These are phyloP conservation scores for Closterium sp. DNA, from an alignment of 139 green algal species.

Conservation along the genomic window DNA sequence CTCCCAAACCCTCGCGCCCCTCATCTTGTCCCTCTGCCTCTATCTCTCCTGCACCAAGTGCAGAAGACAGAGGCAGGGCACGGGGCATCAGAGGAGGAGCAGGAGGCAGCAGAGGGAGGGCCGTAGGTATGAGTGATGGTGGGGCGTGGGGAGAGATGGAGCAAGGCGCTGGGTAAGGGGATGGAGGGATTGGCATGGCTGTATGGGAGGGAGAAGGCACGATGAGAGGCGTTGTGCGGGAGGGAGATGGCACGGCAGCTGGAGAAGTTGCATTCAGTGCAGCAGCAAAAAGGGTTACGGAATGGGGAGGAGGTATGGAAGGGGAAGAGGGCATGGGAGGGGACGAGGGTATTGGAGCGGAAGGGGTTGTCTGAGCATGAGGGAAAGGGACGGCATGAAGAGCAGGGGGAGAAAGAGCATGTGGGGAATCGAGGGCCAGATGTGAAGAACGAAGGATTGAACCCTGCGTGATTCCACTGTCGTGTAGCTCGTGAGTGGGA, in stretches of 20 bases:
- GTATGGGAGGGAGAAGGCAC: not conserved
- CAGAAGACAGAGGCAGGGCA: not conserved
- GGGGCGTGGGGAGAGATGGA: not conserved
- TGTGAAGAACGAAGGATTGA: not conserved
- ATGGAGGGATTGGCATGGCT: not conserved
- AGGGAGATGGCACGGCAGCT: not conserved
- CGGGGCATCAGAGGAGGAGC: not conserved
- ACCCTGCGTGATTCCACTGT: too few species aligned
- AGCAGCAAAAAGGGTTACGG: not conserved
- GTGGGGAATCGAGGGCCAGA: not conserved
- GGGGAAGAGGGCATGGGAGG: not conserved
- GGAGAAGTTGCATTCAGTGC: not conserved
- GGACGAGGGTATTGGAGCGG: not conserved
- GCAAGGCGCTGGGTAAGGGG: not conserved
- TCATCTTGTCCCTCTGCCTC: not conserved
- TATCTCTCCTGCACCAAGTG: not conserved
- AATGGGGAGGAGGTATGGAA: not conserved
- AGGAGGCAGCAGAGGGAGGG: not conserved
- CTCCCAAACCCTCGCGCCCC: not conserved
- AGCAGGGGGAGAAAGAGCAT: not conserved
- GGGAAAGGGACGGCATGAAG: not conserved
- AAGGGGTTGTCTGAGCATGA: not conserved
- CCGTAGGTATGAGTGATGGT: not conserved
- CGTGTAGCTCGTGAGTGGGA: too few species aligned
- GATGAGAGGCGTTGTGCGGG: not conserved